These are phyloP conservation scores for Salix caprea DNA, from an alignment of 345 rosid species.

Conservation along the genomic window DNA sequence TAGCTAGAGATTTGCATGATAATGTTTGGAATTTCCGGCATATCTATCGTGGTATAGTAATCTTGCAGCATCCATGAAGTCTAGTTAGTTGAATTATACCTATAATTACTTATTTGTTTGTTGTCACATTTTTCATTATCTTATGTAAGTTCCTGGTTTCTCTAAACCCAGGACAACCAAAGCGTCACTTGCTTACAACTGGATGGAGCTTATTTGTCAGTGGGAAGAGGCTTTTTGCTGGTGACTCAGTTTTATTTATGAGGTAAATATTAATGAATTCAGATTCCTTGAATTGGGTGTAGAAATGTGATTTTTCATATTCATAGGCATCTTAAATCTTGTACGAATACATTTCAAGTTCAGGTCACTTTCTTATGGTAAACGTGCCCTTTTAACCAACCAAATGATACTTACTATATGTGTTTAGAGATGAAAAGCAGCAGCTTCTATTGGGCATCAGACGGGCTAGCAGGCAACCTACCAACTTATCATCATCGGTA, in stretches of 20 bases:
- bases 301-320: not conserved
- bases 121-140: not conserved
- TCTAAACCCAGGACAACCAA: constrained; percentile 67
- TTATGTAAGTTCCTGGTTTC: constrained; percentile 12
- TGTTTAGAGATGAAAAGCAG: constrained; percentile 80
- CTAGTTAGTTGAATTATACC: not conserved
- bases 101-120: constrained; percentile 3
- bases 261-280: constrained; percentile 39
- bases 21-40: constrained; percentile 84
- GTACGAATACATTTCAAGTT: not conserved
- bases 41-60: constrained; percentile 74
- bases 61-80: not conserved
- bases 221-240: constrained; percentile 76
- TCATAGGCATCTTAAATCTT: not conserved
- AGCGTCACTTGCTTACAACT: constrained; percentile 84
- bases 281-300: constrained; percentile 3
- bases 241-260: constrained; percentile 79
- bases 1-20: constrained; percentile 90
- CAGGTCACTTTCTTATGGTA: not conserved
- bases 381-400: not conserved
- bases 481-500: constrained; percentile 81
- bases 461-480: constrained; percentile 75
- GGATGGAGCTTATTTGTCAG: constrained; percentile 92
- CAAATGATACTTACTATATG: not conserved
- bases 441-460: constrained; percentile 80